A percentile compares a stretch with the other conserved stretches of the same genome.
Conservation (phyloP, 768 basidiomycete species). For the Chalciporus piperatus region DNA sequence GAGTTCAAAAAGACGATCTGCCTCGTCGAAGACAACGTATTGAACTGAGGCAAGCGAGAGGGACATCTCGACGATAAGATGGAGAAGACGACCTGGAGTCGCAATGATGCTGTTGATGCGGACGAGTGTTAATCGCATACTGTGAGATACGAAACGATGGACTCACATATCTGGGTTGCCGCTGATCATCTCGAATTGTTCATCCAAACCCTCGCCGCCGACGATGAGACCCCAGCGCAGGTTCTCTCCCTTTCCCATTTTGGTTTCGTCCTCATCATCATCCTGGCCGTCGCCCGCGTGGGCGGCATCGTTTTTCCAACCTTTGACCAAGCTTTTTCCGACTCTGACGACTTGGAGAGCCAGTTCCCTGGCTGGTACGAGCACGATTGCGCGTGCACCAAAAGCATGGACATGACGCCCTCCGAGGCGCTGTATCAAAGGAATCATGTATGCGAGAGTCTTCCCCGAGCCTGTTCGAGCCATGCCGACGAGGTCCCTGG, state of each 20-base stretch:
- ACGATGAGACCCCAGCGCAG: conserved; percentile 93
- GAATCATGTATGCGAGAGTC: conserved; percentile 93
- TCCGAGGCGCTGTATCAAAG: conserved; percentile 82
- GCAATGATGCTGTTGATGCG: conserved; percentile 76
- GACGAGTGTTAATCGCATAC: conserved; percentile 12
- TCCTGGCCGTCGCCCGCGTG: conserved; percentile 71
- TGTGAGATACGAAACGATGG: not conserved
- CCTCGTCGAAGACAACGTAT: conserved; percentile 96
- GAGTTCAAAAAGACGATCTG: conserved; percentile 97
- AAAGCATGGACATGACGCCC: conserved; percentile 77
- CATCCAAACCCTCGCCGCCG: conserved; percentile 92
- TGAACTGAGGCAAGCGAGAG: conserved; percentile 83
- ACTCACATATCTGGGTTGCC: conserved; percentile 94
- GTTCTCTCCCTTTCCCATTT: conserved; percentile 46
- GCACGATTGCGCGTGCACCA: conserved; percentile 82
- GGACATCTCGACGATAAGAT: conserved; percentile 95
- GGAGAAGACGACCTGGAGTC: conserved; percentile 96
- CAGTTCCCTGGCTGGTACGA: conserved; percentile 91
- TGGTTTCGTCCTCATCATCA: conserved; percentile 50
- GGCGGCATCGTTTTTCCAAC: conserved; percentile 61
- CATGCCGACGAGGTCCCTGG: conserved; percentile 95
- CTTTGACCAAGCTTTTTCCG: conserved; percentile 89
- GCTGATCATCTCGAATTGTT: conserved; percentile 94
- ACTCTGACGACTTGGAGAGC: conserved; percentile 93
- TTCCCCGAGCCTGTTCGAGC: conserved; percentile 98